phyloP scores from a whole-genome alignment of 495 filamentous ascomycete genomes.

The Filosporella fistucella region DNA sequence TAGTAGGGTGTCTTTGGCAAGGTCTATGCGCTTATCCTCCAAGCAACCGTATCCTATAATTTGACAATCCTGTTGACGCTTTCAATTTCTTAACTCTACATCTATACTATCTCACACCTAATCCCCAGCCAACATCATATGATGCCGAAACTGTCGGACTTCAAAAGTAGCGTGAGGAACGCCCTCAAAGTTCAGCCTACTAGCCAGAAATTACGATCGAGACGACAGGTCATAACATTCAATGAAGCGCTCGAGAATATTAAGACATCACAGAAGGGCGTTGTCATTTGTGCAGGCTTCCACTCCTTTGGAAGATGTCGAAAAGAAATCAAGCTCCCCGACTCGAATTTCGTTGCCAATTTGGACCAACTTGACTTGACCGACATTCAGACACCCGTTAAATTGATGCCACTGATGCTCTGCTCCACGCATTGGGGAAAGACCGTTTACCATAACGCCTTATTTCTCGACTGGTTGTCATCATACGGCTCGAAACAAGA shows the following conservation, averaged over 20 bases:
- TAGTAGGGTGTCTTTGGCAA: too few relatives aligned
- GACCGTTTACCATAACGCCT: slow-evolving; percentile 11
- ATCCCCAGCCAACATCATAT: too few relatives aligned
- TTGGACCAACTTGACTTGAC: slow-evolving; percentile 9
- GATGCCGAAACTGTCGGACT: slow-evolving; percentile 3
- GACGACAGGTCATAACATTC: slow-evolving; percentile 4
- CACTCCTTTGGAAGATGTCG: slow-evolving; percentile 9
- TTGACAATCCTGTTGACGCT: too few relatives aligned
- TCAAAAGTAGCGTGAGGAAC: slow-evolving; percentile 2
- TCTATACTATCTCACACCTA: too few relatives aligned
- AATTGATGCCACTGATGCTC: slow-evolving; percentile 15
- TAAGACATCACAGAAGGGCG: slow-evolving; percentile 3
- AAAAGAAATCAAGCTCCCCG: slow-evolving; percentile 5
- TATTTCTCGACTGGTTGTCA: slow-evolving; percentile 13
- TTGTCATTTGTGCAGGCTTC: slow-evolving; percentile 6
- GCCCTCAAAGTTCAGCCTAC: slow-evolving; percentile 1
- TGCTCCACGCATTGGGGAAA: slow-evolving; percentile 12
- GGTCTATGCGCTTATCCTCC: too few relatives aligned
- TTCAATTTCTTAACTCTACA: too few relatives aligned
- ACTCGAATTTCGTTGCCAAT: slow-evolving; percentile 11
- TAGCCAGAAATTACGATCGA: not conserved
- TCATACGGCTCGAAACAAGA: slow-evolving; percentile 10
- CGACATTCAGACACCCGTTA: slow-evolving; percentile 10
- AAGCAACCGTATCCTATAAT: too few relatives aligned
- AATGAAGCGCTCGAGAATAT: slow-evolving; percentile 9